These are phyloP conservation scores for Pestalotiopsis sp. DNA, from an alignment of 2,329 filamentous ascomycete genomes.

Conservation along the genomic window DNA sequence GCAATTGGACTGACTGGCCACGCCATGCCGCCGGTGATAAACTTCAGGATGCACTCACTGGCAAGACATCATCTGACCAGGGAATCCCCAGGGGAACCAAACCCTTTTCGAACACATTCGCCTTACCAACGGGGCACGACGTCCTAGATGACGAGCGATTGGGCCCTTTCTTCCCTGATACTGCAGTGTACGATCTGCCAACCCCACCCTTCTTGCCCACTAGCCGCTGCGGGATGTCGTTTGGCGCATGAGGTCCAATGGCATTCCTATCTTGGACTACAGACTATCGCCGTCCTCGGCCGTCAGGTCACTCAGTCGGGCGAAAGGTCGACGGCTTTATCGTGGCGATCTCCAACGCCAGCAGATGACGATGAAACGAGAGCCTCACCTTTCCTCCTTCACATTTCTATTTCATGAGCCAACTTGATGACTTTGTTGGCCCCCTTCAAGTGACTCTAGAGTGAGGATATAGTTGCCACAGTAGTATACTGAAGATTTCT, in stretches of 20 bases:
- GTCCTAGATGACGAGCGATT: constrained; percentile 1
- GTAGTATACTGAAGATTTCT: neutral
- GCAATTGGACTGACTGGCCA: neutral
- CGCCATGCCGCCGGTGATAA: neutral
- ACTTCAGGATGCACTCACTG: neutral
- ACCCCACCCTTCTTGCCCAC: constrained; percentile 11
- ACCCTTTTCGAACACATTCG: neutral
- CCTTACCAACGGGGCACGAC: neutral
- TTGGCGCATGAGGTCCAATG: constrained; percentile 6
- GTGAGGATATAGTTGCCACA: neutral
- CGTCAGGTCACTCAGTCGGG: neutral
- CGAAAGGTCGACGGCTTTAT: neutral
- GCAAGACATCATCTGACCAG: constrained; percentile 4
- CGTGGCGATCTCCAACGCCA: neutral
- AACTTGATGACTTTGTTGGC: neutral
- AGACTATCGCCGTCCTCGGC: neutral
- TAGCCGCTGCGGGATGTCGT: constrained; percentile 8
- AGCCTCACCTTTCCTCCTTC: neutral
- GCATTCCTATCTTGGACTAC: constrained; percentile 1
- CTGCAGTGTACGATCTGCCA: constrained; percentile 1
- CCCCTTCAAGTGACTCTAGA: neutral
- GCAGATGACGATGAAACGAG: neutral
- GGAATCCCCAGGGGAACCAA: neutral
- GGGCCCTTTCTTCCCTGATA: constrained; percentile 10
- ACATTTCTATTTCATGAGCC: neutral